phyloP scores from a whole-genome alignment of 2,329 filamentous ascomycete genomes.

The Zarea fungicola region DNA sequence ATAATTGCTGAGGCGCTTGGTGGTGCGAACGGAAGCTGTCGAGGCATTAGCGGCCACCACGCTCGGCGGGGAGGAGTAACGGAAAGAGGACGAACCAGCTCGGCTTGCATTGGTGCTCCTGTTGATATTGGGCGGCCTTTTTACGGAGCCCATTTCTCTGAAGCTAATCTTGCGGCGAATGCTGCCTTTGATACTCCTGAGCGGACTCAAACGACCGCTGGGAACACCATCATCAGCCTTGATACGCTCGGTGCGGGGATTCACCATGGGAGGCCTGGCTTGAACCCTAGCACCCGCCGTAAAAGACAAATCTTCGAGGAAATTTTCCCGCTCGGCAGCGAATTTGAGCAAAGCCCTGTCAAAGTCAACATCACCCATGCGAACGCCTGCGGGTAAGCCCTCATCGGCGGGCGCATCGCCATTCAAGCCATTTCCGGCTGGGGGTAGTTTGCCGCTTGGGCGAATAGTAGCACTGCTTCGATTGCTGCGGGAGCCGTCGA shows the following conservation, averaged over 20 bases:
- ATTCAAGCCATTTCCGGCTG: conserved; percentile 19
- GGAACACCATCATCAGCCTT: conserved; percentile 62
- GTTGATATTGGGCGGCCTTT: conserved; percentile 72
- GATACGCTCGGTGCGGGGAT: conserved; percentile 77
- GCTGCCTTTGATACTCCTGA: conserved; percentile 68
- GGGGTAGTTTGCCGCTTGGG: conserved; percentile 28
- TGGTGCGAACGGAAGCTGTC: conserved; percentile 63
- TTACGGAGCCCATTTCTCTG: conserved; percentile 90
- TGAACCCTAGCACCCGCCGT: conserved; percentile 75
- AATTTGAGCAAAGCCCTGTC: conserved; percentile 92
- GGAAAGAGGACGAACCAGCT: conserved; percentile 33
- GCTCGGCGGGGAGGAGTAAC: background rate
- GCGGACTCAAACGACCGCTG: conserved; percentile 49
- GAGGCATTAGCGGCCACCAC: conserved; percentile 26
- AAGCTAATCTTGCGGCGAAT: conserved; percentile 90
- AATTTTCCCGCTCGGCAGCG: conserved; percentile 88
- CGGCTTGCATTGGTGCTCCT: conserved; percentile 57
- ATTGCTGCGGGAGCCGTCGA: conserved; percentile 57
- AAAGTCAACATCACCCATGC: conserved; percentile 74
- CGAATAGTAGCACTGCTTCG: conserved; percentile 62
- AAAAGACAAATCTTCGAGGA: conserved; percentile 87
- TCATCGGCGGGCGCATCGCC: conserved; percentile 22
- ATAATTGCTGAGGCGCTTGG: conserved; percentile 89
- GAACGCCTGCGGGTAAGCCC: conserved; percentile 21
- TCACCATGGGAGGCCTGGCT: conserved; percentile 64